Conservation (phyloP, 2,329 filamentous ascomycete species). For the Neonectria sp. region DNA sequence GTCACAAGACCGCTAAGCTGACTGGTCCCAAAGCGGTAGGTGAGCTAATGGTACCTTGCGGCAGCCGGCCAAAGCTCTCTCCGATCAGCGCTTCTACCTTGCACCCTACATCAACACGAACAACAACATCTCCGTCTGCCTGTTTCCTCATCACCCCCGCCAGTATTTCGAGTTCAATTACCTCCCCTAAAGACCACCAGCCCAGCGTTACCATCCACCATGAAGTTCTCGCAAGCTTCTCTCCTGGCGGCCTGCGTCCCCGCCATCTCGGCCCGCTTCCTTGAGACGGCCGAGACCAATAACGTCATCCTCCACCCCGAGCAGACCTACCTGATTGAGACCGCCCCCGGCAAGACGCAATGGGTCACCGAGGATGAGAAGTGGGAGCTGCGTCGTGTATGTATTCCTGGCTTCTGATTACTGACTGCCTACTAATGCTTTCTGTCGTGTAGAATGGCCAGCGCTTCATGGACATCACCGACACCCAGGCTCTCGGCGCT, state of each 20-base stretch:
- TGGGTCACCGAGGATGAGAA: conserved; percentile 97
- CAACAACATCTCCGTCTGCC: background rate
- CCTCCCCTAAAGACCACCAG: background rate
- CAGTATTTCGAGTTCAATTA: background rate
- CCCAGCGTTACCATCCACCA: conserved; percentile 42
- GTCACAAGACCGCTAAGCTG: conserved; percentile 22
- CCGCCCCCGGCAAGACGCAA: conserved; percentile 84
- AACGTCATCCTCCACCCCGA: conserved; percentile 63
- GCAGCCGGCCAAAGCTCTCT: conserved; percentile 15
- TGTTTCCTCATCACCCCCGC: conserved; percentile 4
- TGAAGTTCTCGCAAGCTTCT: conserved; percentile 69
- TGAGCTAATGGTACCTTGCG: conserved; percentile 23
- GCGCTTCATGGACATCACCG: conserved; percentile 96
- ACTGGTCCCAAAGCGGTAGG: conserved; percentile 18
- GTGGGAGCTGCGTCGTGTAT: conserved; percentile 88
- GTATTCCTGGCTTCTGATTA: conserved; percentile 45
- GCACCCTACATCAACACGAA: conserved; percentile 8
- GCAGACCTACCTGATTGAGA: conserved; percentile 80
- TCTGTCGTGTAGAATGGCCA: conserved; percentile 75
- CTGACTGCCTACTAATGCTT: conserved; percentile 20
- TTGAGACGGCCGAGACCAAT: conserved; percentile 67
- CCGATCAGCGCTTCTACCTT: conserved; percentile 11
- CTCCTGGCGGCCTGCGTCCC: conserved; percentile 70
- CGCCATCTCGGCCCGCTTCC: conserved; percentile 68
- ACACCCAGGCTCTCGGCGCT: conserved; percentile 73